phyloP scores from a whole-genome alignment of 1,284 basidiomycete species.

The Coriolopsis trogii region DNA sequence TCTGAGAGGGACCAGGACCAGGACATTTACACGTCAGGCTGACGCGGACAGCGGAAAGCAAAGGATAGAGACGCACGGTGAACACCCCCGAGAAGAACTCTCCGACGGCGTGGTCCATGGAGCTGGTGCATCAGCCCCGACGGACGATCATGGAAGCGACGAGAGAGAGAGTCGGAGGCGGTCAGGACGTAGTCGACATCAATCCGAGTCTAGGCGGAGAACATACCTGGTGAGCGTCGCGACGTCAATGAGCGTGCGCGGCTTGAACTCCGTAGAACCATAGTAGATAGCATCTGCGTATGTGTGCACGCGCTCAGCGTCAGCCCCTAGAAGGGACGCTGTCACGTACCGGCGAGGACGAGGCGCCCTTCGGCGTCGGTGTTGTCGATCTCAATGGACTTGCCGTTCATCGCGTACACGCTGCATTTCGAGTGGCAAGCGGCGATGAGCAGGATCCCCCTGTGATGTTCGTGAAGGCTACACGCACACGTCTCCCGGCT shows the following conservation, averaged over 20 bases:
- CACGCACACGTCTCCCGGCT: conserved; percentile 89
- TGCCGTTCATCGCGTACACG: conserved; percentile 87
- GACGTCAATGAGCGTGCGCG: conserved; percentile 84
- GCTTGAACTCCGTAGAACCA: conserved; percentile 76
- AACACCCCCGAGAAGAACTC: conserved; percentile 81
- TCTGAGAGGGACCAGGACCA: conserved; percentile 44
- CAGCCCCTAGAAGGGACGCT: too few relatives aligned
- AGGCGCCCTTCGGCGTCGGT: conserved; percentile 89
- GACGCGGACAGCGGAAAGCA: neutral
- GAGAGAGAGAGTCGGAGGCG: too few relatives aligned
- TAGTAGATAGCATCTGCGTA: conserved; percentile 81
- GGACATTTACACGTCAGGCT: too few relatives aligned
- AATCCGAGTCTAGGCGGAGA: too few relatives aligned
- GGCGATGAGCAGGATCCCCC: too few relatives aligned
- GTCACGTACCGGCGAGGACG: conserved; percentile 67
- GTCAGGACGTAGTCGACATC: too few relatives aligned
- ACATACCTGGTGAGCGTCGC: conserved; percentile 77
- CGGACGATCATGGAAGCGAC: too few relatives aligned
- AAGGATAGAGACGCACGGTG: conserved; percentile 50
- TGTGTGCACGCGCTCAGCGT: neutral
- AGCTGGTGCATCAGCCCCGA: conserved; percentile 49
- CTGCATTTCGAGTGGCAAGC: too few relatives aligned
- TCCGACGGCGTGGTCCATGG: conserved; percentile 71
- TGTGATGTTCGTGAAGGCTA: too few relatives aligned
- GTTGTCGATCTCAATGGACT: conserved; percentile 87